Percentiles rank a stretch among this genome's conserved stretches.
Evolutionary conservation across 768 basidiomycete species (phyloP).

Genomic region (Kwoniella botswanensis): DNA sequence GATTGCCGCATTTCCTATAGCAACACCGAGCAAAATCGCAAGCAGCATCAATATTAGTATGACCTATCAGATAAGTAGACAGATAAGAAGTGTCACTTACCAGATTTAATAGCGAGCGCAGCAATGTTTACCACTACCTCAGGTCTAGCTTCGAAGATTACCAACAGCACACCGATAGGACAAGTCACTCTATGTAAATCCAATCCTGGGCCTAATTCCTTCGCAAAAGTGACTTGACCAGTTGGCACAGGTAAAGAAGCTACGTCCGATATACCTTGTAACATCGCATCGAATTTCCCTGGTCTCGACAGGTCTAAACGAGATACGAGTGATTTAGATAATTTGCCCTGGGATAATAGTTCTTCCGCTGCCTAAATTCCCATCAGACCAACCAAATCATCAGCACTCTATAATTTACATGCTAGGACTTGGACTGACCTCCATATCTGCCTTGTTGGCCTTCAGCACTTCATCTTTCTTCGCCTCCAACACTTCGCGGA

Average conservation of each 20-base stretch:
- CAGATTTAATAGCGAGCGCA: slow-evolving; percentile 92
- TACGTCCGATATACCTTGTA: slow-evolving; percentile 86
- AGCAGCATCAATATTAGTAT: slow-evolving; percentile 75
- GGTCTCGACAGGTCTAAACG: slow-evolving; percentile 73
- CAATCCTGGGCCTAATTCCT: slow-evolving; percentile 81
- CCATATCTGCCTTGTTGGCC: slow-evolving; percentile 81
- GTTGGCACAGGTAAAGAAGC: slow-evolving; percentile 84
- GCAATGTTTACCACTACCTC: slow-evolving; percentile 99
- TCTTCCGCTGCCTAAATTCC: slow-evolving; percentile 69
- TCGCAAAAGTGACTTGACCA: slow-evolving; percentile 83
- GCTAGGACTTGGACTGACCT: slow-evolving; percentile 61
- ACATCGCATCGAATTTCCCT: slow-evolving; percentile 94
- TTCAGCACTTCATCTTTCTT: slow-evolving; percentile 72
- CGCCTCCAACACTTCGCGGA: slow-evolving; percentile 69
- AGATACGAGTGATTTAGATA: slow-evolving; percentile 81
- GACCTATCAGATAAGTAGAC: slow-evolving; percentile 25
- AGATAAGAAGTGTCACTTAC: slow-evolving; percentile 70
- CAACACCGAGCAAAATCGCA: slow-evolving; percentile 64
- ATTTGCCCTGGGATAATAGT: slow-evolving; percentile 80
- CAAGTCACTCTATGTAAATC: slow-evolving; percentile 93
- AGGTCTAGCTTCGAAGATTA: slow-evolving; percentile 96
- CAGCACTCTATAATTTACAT: no score
- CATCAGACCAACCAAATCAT: no score
- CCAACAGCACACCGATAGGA: slow-evolving; percentile 92
- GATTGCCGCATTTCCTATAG: slow-evolving; percentile 81